phyloP scores from a whole-genome alignment of 2,329 filamentous ascomycete species.

The Diaporthe sp. region DNA sequence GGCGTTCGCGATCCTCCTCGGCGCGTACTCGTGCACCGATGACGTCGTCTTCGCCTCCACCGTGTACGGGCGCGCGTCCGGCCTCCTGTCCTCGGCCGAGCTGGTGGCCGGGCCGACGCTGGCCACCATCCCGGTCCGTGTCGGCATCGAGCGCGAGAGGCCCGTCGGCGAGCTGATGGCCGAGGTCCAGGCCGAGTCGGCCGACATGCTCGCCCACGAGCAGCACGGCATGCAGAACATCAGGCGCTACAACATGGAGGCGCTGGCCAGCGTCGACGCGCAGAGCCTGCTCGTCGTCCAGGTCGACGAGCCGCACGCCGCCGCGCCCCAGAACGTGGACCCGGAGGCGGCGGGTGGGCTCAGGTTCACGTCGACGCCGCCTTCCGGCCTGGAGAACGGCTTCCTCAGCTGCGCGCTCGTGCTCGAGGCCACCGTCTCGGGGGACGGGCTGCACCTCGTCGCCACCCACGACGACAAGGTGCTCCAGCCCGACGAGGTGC shows the following conservation, averaged over 20 bases:
- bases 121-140: conserved; percentile 21
- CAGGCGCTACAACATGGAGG: conserved; percentile 29
- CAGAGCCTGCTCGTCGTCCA: conserved; percentile 35
- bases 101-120: background rate
- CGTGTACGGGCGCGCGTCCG: background rate
- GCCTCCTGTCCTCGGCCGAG: background rate
- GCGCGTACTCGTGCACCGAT: background rate
- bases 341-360: conserved; percentile 1
- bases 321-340: conserved; percentile 8
- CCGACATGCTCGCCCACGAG: conserved; percentile 25
- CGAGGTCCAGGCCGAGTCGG: conserved; percentile 26
- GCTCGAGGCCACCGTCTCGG: conserved; percentile 7
- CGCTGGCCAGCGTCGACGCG: conserved; percentile 10
- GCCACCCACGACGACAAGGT: conserved; percentile 30
- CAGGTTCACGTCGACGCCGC: background rate
- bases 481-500: conserved; percentile 12
- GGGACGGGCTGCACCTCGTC: conserved; percentile 6
- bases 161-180: conserved; percentile 8
- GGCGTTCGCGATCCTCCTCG: background rate
- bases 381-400: background rate
- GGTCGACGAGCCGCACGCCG: conserved; percentile 8
- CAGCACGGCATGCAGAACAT: conserved; percentile 37
- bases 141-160: background rate
- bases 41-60: conserved; percentile 8
- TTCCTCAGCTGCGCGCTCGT: conserved; percentile 8